phyloP scores from a whole-genome alignment of 768 basidiomycete species.

The Wakefieldia striispora region DNA sequence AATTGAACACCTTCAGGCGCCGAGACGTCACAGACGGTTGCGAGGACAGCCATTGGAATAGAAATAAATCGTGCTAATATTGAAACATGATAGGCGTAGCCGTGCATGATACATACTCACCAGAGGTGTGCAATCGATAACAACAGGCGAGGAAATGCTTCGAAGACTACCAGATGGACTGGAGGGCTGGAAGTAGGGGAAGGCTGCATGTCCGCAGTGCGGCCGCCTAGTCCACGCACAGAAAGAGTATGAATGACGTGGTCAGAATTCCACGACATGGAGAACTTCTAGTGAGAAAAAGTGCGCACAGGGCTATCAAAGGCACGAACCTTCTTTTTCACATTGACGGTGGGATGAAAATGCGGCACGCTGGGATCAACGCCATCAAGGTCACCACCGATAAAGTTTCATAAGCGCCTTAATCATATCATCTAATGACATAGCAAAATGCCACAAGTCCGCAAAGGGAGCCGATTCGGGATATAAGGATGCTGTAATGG shows the following conservation, averaged over 20 bases:
- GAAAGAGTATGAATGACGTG: slow-evolving; percentile 16
- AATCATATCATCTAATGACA: slow-evolving; percentile 25
- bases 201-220: slow-evolving; percentile 23
- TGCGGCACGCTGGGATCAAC: slow-evolving; percentile 25
- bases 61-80: slow-evolving; percentile 3
- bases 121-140: background rate
- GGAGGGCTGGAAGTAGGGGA: background rate
- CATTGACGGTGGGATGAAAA: slow-evolving; percentile 19
- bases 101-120: too few relatives aligned
- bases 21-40: slow-evolving; percentile 10
- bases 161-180: background rate
- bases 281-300: slow-evolving; percentile 21
- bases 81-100: slow-evolving; percentile 5
- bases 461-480: slow-evolving; percentile 3
- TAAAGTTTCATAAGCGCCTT: slow-evolving; percentile 30
- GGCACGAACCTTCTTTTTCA: slow-evolving; percentile 23
- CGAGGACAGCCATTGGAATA: slow-evolving; percentile 1
- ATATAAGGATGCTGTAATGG: slow-evolving; percentile 23
- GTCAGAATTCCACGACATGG: slow-evolving; percentile 17
- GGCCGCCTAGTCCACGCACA: slow-evolving; percentile 16
- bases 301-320: slow-evolving; percentile 20
- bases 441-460: slow-evolving; percentile 13
- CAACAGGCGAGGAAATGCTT: background rate
- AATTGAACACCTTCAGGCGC: slow-evolving; percentile 1
- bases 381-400: slow-evolving; percentile 22